These are phyloP conservation scores for Russula sp. DNA, from an alignment of 768 basidiomycete species.

Conservation along the genomic window DNA sequence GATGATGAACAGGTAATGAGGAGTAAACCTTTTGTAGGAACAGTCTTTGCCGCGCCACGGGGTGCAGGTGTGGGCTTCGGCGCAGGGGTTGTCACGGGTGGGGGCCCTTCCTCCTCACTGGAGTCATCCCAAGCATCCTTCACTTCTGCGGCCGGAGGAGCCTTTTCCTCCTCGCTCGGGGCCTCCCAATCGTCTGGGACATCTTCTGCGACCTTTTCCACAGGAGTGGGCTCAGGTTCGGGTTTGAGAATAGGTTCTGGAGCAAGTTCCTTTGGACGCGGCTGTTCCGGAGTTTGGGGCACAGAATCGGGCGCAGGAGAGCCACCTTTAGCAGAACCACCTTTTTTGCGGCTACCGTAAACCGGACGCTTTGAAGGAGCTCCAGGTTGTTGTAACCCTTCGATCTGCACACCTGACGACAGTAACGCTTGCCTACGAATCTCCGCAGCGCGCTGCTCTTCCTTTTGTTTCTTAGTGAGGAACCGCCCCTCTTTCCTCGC, in stretches of 20 bases:
- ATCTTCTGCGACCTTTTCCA: constrained; percentile 30
- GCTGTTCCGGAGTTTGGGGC: constrained; percentile 31
- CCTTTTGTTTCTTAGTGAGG: constrained; percentile 96
- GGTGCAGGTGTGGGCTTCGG: constrained; percentile 1
- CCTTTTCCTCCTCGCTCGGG: constrained; percentile 49
- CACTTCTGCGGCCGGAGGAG: constrained; percentile 19
- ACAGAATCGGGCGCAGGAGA: constrained; percentile 52
- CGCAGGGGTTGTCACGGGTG: constrained; percentile 9
- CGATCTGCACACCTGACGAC: constrained; percentile 83
- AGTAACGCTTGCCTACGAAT: constrained; percentile 86
- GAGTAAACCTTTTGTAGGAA: constrained; percentile 9
- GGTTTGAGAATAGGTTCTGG: constrained; percentile 26
- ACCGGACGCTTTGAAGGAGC: constrained; percentile 64
- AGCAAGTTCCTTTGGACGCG: constrained; percentile 20
- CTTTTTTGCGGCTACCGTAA: constrained; percentile 83
- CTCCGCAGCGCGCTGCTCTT: constrained; percentile 86
- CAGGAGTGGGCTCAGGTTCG: constrained; percentile 25
- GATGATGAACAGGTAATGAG: neutral
- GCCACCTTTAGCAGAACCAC: constrained; percentile 45
- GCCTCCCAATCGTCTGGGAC: constrained; percentile 58
- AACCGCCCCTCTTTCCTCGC: constrained; percentile 92
- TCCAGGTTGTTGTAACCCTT: constrained; percentile 68
- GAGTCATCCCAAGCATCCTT: constrained; percentile 43
- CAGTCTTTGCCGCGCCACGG: neutral
- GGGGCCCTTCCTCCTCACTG: constrained; percentile 33